Conservation (phyloP, 1,139 yeast genomes). For the Suhomyces choctaworum region DNA sequence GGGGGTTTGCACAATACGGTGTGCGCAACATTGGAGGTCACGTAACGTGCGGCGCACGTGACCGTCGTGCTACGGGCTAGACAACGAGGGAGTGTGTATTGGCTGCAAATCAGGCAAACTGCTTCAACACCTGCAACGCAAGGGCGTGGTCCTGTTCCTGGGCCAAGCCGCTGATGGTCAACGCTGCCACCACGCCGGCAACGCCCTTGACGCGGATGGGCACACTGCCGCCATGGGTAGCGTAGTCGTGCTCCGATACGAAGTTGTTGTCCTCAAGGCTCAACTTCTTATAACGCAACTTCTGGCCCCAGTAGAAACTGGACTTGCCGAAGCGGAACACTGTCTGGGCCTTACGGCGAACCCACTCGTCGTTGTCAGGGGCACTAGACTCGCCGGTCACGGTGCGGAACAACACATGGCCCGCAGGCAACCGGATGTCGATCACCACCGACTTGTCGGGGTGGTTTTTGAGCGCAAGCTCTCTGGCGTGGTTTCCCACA, state of each 20-base stretch:
- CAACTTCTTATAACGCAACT: constrained; percentile 32
- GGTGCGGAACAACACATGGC: constrained; percentile 55
- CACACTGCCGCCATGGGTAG: constrained; percentile 64
- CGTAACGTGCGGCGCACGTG: neutral
- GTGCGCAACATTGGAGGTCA: no score
- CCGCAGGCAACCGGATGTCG: constrained; percentile 49
- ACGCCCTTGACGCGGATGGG: constrained; percentile 49
- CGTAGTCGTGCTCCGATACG: constrained; percentile 48
- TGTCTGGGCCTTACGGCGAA: constrained; percentile 52
- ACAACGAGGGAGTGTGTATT: neutral
- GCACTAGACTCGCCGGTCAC: constrained; percentile 44
- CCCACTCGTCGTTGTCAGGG: constrained; percentile 61
- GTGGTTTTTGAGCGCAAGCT: constrained; percentile 23
- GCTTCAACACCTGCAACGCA: constrained; percentile 25
- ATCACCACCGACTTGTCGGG: constrained; percentile 44
- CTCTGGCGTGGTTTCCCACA: constrained; percentile 37
- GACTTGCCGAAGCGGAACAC: constrained; percentile 56
- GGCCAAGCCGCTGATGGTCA: constrained; percentile 61
- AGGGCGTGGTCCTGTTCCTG: constrained; percentile 49
- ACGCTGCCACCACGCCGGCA: constrained; percentile 52
- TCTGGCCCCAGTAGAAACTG: constrained; percentile 55
- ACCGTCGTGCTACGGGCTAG: neutral
- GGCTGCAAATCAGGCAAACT: constrained; percentile 4
- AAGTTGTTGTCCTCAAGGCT: constrained; percentile 42
- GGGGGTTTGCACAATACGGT: no score